phyloP scores from a whole-genome alignment of 305 asterid species.

The Solanum chacoense region DNA sequence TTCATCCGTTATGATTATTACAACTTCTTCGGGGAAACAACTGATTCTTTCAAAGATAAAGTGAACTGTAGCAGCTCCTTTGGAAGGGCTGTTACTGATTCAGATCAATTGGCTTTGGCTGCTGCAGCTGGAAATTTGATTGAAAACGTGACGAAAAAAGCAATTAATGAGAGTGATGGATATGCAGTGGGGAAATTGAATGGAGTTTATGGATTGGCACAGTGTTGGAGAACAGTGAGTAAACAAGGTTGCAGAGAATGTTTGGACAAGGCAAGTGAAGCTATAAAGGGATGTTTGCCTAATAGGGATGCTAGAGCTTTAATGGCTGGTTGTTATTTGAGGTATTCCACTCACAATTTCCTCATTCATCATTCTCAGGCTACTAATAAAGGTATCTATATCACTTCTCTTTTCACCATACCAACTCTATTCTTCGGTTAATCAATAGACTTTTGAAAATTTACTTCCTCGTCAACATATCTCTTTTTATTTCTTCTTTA shows the following conservation, averaged over 20 bases:
- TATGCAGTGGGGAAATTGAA: background rate
- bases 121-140: background rate
- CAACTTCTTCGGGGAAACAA: conserved; percentile 1
- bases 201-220: conserved; percentile 16
- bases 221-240: conserved; percentile 18
- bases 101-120: background rate
- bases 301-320: conserved; percentile 15
- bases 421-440: background rate
- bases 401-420: background rate
- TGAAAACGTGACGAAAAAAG: background rate
- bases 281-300: conserved; percentile 11
- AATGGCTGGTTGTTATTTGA: conserved; percentile 19
- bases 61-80: background rate
- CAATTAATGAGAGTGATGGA: background rate
- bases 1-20: conserved; percentile 14
- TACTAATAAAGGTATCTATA: background rate
- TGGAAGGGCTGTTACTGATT: background rate
- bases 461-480: background rate
- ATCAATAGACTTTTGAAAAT: background rate
- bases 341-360: conserved; percentile 20
- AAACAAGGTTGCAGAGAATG: conserved; percentile 12
- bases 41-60: background rate
- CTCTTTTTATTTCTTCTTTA: background rate
- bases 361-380: background rate
- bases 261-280: conserved; percentile 7